phyloP scores from a whole-genome alignment of 768 basidiomycete genomes.

The Lanmaoa rubissima region DNA sequence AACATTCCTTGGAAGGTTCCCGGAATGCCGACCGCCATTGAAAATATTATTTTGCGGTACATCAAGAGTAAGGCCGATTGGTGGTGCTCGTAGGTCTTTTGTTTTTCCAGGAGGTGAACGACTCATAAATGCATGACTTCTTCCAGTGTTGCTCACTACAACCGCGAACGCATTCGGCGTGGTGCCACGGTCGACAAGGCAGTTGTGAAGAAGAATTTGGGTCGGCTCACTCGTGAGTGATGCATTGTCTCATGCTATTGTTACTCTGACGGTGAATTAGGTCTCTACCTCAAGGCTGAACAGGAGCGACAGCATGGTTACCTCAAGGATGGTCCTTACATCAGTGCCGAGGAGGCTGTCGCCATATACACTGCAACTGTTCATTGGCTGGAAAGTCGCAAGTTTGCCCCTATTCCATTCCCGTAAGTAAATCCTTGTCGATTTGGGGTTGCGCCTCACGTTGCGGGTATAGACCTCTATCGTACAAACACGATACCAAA shows the following conservation, averaged over 20 bases:
- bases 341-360: slow-evolving; percentile 97
- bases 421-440: slow-evolving; percentile 50
- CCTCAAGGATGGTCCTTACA: slow-evolving; percentile 98
- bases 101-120: not conserved
- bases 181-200: slow-evolving; percentile 98
- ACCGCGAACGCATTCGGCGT: slow-evolving; percentile 94
- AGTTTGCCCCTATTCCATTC: slow-evolving; percentile 99
- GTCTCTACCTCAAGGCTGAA: slow-evolving; percentile 95
- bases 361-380: slow-evolving; percentile 98
- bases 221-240: slow-evolving; percentile 85
- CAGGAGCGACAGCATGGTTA: slow-evolving; percentile 99
- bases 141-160: slow-evolving; percentile 88
- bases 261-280: slow-evolving; percentile 32
- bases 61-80: slow-evolving; percentile 99
- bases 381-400: slow-evolving; percentile 97
- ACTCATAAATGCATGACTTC: not conserved
- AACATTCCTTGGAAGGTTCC: slow-evolving; percentile 99
- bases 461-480: slow-evolving; percentile 62
- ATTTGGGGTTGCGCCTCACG: slow-evolving; percentile 2
- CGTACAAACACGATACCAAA: slow-evolving; percentile 99
- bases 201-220: slow-evolving; percentile 98
- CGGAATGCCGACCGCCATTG: slow-evolving; percentile 98
- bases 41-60: slow-evolving; percentile 98
- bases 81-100: slow-evolving; percentile 80
- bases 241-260: not conserved